Percentiles rank a stretch among this genome's conserved stretches.
Evolutionary conservation across 106 monocot genomes (phyloP).

Genomic region (Allium sativum): DNA sequence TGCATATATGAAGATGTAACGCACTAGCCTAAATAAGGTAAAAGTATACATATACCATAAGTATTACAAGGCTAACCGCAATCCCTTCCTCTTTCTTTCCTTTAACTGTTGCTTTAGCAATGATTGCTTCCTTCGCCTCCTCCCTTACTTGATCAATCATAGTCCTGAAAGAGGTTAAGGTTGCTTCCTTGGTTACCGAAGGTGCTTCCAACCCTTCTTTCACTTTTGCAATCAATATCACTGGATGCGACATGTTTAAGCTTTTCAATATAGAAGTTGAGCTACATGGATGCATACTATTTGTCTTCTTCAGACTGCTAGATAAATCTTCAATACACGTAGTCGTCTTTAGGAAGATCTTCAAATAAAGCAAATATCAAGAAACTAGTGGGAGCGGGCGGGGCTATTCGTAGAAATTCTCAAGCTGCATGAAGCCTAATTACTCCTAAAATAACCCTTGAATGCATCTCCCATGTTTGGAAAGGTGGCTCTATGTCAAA

Average conservation of each 20-base stretch:
- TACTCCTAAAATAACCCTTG: constrained; percentile 61
- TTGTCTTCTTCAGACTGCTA: constrained; percentile 30
- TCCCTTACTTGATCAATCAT: constrained; percentile 60
- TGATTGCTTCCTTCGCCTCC: constrained; percentile 39
- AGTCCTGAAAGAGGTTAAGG: constrained; percentile 45
- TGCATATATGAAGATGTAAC: no score
- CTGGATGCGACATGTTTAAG: constrained; percentile 30
- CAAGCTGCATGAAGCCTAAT: constrained; percentile 85
- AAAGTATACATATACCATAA: constrained; percentile 59
- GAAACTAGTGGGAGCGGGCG: constrained; percentile 59
- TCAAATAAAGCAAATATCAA: constrained; percentile 77
- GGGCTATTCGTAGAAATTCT: constrained; percentile 81
- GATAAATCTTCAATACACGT: constrained; percentile 65
- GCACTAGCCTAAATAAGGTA: no score
- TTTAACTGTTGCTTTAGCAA: constrained; percentile 51
- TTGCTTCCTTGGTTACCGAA: constrained; percentile 12
- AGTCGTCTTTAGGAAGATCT: constrained; percentile 85
- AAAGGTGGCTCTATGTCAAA: constrained; percentile 34
- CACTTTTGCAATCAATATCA: constrained; percentile 3
- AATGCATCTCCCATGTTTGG: constrained; percentile 57
- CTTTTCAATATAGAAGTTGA: constrained; percentile 55
- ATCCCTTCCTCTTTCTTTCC: constrained; percentile 74
- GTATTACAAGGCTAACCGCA: constrained; percentile 46
- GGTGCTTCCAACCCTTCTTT: constrained; percentile 31
- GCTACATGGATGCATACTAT: constrained; percentile 34